phyloP scores from a whole-genome alignment of 495 filamentous ascomycete species.

The Penicillium lagena region DNA sequence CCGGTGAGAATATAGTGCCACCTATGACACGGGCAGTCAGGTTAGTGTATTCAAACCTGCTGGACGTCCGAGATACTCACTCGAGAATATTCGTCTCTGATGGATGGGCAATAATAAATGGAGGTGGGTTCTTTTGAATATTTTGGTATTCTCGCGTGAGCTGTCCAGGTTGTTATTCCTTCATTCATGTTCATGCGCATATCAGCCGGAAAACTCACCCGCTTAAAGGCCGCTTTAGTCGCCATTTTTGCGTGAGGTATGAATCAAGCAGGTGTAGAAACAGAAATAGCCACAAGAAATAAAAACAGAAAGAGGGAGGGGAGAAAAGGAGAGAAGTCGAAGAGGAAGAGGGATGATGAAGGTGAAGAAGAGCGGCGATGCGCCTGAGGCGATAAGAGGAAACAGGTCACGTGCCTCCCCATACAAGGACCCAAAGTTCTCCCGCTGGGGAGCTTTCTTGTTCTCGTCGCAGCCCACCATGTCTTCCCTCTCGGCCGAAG shows the following conservation, averaged over 20 bases:
- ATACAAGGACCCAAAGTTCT: no score
- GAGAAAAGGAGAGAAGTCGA: conserved; percentile 4
- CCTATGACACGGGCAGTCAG: conserved; percentile 32
- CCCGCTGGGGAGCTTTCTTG: conserved; percentile 6
- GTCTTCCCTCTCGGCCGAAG: conserved; percentile 35
- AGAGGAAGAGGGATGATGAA: not conserved
- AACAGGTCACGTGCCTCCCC: no score
- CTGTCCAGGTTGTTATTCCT: conserved; percentile 35
- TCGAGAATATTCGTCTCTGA: conserved; percentile 94
- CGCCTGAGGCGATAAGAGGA: no score
- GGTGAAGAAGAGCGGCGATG: no score
- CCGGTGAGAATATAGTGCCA: conserved; percentile 99
- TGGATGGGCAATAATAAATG: conserved; percentile 89
- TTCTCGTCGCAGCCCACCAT: conserved; percentile 36
- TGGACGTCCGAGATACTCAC: conserved; percentile 35
- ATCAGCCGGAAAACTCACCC: conserved; percentile 48
- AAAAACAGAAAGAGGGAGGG: not conserved
- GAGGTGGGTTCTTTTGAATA: conserved; percentile 86
- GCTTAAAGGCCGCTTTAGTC: conserved; percentile 74
- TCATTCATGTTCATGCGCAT: not conserved
- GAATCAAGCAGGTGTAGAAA: no score
- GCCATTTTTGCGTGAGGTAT: conserved; percentile 50
- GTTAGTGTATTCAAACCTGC: not conserved
- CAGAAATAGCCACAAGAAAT: no score
- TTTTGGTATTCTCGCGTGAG: conserved; percentile 91